phyloP scores from a whole-genome alignment of 192 early-diverging fungal species.

The Coemansia sp. region DNA sequence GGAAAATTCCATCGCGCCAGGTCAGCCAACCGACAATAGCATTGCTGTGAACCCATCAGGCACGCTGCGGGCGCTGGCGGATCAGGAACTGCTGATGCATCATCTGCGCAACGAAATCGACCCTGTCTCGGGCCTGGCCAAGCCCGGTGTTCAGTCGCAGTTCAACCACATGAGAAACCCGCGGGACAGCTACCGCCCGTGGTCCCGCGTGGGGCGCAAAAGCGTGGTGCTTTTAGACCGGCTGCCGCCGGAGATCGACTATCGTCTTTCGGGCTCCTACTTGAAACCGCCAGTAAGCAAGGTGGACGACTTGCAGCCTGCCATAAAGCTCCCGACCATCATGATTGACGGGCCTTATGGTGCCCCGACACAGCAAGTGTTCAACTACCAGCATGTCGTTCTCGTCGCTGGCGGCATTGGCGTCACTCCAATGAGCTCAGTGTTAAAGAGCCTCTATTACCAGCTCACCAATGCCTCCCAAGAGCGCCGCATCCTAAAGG shows the following conservation, averaged over 20 bases:
- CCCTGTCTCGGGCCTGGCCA: conserved; percentile 27
- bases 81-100: conserved; percentile 47
- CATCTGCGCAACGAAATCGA: conserved; percentile 36
- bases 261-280: conserved; percentile 22
- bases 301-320: conserved; percentile 16
- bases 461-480: conserved; percentile 28
- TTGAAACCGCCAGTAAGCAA: neutral
- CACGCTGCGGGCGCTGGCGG: conserved; percentile 40
- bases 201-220: conserved; percentile 41
- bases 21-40: neutral
- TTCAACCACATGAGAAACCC: conserved; percentile 13
- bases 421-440: conserved; percentile 70
- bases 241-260: conserved; percentile 39
- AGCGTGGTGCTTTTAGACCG: conserved; percentile 43
- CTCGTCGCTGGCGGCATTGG: conserved; percentile 72
- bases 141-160: conserved; percentile 21
- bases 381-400: conserved; percentile 63
- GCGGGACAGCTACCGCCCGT: conserved; percentile 24
- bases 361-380: conserved; percentile 72
- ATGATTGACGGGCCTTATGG: conserved; percentile 78
- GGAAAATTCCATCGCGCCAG: too few species aligned
- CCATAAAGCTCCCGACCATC: conserved; percentile 55
- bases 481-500: conserved; percentile 36
- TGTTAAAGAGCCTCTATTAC: conserved; percentile 65
- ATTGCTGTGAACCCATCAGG: neutral